These are phyloP conservation scores for Vaccinium corymbosum DNA, from an alignment of 148 eudicot genomes.

Conservation along the genomic window DNA sequence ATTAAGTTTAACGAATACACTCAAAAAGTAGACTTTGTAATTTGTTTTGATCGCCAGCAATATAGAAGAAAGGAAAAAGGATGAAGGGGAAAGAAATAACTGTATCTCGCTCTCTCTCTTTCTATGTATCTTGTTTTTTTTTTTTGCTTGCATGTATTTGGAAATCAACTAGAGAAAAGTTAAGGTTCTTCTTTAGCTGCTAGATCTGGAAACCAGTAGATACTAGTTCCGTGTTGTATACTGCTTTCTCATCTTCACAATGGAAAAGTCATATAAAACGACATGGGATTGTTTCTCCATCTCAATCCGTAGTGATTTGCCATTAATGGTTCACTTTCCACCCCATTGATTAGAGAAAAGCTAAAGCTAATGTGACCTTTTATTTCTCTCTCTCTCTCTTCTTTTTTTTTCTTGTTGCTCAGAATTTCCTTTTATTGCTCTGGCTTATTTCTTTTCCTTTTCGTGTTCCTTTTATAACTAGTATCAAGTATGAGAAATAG, in stretches of 20 bases:
- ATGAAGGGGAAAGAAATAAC: background rate
- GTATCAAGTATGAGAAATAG: constrained; percentile 17
- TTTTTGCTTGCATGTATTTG: background rate
- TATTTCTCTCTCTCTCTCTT: background rate
- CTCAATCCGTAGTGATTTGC: constrained; percentile 26
- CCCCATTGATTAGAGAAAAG: constrained; percentile 26
- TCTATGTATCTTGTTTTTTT: background rate
- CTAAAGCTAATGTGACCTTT: constrained; percentile 25
- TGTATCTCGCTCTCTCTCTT: background rate
- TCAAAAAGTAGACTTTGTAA: background rate
- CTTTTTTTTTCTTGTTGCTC: no score
- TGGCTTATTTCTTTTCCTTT: constrained; percentile 8
- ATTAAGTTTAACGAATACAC: background rate
- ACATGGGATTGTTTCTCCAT: constrained; percentile 16
- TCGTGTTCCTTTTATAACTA: background rate
- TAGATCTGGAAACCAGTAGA: constrained; percentile 19
- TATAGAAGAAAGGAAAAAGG: background rate
- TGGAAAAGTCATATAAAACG: constrained; percentile 16
- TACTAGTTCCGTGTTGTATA: background rate
- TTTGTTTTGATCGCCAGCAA: background rate
- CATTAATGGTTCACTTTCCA: constrained; percentile 33
- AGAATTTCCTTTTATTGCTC: background rate
- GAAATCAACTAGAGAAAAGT: constrained; percentile 12
- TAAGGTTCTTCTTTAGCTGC: constrained; percentile 1
- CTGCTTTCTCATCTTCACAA: constrained; percentile 20